Evolutionary conservation across 345 rosid species (phyloP).

Genomic region (Eucalyptus cloeziana): DNA sequence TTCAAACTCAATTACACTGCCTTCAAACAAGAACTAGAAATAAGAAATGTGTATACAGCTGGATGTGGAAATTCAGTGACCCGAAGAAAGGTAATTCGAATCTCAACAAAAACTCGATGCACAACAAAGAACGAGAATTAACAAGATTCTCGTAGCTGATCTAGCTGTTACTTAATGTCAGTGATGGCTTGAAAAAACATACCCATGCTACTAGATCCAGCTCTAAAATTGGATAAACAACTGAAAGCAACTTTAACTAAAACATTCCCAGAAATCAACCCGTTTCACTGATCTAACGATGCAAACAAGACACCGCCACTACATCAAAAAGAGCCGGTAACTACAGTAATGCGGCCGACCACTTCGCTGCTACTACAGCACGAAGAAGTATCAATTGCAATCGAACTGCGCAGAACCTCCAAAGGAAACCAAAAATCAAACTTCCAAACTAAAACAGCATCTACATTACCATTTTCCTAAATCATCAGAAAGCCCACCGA

Average conservation of each 20-base stretch:
- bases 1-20: neutral
- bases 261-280: neutral
- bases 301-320: neutral
- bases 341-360: neutral
- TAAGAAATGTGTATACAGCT: neutral
- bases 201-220: neutral
- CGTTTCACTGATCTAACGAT: neutral
- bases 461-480: neutral
- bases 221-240: neutral
- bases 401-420: neutral
- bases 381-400: neutral
- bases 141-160: neutral
- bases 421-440: neutral
- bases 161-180: neutral
- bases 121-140: neutral
- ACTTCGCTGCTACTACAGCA: neutral
- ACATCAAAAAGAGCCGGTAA: neutral
- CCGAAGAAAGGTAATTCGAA: neutral
- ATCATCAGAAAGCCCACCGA: neutral
- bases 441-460: neutral
- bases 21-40: neutral
- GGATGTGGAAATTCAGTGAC: neutral
- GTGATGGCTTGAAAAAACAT: neutral
- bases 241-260: neutral
- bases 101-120: neutral